phyloP scores from a whole-genome alignment of 1,284 basidiomycete genomes.

The Neonothopanus nambi region DNA sequence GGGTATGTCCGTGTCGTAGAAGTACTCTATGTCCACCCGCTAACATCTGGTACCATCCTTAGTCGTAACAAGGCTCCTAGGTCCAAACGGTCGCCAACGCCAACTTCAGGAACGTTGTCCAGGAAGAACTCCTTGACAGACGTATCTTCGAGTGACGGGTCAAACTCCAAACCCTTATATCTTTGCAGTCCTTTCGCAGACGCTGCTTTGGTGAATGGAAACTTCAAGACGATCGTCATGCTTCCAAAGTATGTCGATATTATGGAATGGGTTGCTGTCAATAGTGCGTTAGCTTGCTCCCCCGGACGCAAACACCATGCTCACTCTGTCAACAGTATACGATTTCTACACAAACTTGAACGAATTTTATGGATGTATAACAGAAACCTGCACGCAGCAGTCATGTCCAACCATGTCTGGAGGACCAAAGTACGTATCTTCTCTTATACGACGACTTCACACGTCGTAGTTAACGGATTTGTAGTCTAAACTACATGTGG shows the following conservation, averaged over 20 bases:
- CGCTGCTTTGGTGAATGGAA: slow-evolving; percentile 96
- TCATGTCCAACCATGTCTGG: slow-evolving; percentile 94
- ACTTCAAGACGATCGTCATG: slow-evolving; percentile 97
- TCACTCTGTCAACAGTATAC: slow-evolving; percentile 59
- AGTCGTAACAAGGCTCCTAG: slow-evolving; percentile 53
- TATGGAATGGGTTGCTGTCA: slow-evolving; percentile 98
- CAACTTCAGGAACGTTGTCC: slow-evolving; percentile 50
- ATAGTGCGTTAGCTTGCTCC: slow-evolving; percentile 64
- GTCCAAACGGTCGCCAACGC: slow-evolving; percentile 67
- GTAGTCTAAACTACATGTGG: slow-evolving; percentile 94
- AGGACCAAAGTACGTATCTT: slow-evolving; percentile 71
- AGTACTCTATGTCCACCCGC: slow-evolving; percentile 7
- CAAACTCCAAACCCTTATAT: slow-evolving; percentile 72
- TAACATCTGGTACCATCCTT: background rate
- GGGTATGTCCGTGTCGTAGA: slow-evolving; percentile 22
- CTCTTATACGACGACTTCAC: background rate
- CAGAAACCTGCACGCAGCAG: slow-evolving; percentile 90
- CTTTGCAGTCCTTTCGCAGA: slow-evolving; percentile 94
- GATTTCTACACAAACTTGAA: slow-evolving; percentile 98
- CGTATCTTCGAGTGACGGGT: slow-evolving; percentile 37
- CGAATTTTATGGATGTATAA: slow-evolving; percentile 94
- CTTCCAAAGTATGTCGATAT: slow-evolving; percentile 92
- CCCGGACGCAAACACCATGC: background rate
- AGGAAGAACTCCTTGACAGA: slow-evolving; percentile 34
- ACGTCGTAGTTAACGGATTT: slow-evolving; percentile 5